A percentile compares a stretch with the other conserved stretches of the same genome.
Evolutionary conservation across 352 stramenopile genomes (phyloP).

Genomic region (Phytopythium aichiense): DNA sequence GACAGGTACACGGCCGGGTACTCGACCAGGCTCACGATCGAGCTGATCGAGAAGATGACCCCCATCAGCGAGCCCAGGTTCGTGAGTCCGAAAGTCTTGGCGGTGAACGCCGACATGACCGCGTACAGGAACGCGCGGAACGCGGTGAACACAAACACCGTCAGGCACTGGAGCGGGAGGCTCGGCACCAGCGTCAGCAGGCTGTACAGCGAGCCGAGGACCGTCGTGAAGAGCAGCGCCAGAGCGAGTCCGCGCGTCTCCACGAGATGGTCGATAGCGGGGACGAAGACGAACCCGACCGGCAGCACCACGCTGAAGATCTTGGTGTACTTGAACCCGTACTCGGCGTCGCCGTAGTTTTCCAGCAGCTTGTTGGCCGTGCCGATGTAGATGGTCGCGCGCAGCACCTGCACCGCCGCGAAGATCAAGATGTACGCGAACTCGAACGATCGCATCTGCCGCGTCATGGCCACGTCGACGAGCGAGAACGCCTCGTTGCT

Average conservation of each 20-base stretch:
- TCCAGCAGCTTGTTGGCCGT: slow-evolving; percentile 82
- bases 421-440: slow-evolving; percentile 76
- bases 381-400: slow-evolving; percentile 81
- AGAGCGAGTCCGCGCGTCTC: slow-evolving; percentile 60
- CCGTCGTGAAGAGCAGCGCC: slow-evolving; percentile 73
- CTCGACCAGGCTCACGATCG: slow-evolving; percentile 67
- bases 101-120: slow-evolving; percentile 82
- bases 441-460: slow-evolving; percentile 76
- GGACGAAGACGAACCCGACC: slow-evolving; percentile 82
- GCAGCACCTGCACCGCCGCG: slow-evolving; percentile 68
- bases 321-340: slow-evolving; percentile 77
- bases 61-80: slow-evolving; percentile 82
- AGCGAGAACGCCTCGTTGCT: slow-evolving; percentile 30
- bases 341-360: slow-evolving; percentile 71
- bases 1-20: slow-evolving; percentile 74
- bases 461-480: slow-evolving; percentile 49
- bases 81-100: slow-evolving; percentile 84
- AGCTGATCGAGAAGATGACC: slow-evolving; percentile 78
- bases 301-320: slow-evolving; percentile 84
- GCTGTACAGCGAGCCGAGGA: slow-evolving; percentile 71
- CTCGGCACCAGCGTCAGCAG: slow-evolving; percentile 59
- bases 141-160: slow-evolving; percentile 79
- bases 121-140: slow-evolving; percentile 87
- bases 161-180: slow-evolving; percentile 57
- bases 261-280: slow-evolving; percentile 80